Percentiles rank a stretch among this genome's conserved stretches.
Evolutionary conservation across 129 eudicot genomes (phyloP).

Genomic region (Silybum marianum): DNA sequence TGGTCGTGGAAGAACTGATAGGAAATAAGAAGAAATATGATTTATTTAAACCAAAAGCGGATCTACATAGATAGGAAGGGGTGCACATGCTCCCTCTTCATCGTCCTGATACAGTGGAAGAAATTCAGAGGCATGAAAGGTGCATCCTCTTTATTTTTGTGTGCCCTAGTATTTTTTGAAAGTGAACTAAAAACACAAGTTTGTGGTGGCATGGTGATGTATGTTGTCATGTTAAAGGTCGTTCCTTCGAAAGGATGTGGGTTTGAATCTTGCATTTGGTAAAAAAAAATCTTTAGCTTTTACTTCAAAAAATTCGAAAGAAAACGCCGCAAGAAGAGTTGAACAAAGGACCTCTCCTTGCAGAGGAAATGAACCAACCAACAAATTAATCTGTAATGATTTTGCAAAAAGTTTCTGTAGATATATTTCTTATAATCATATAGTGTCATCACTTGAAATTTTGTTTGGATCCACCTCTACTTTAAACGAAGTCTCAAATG

Average conservation of each 20-base stretch:
- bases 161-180: background rate
- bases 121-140: too few relatives aligned
- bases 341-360: background rate
- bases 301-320: background rate
- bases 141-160: too few relatives aligned
- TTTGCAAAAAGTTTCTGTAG: background rate
- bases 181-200: background rate
- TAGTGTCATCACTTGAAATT: background rate
- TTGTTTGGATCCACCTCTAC: background rate
- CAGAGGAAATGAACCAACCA: background rate
- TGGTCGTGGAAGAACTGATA: too few relatives aligned
- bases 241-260: background rate
- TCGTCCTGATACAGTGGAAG: too few relatives aligned
- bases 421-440: background rate
- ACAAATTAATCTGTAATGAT: background rate
- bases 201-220: background rate
- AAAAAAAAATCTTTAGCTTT: background rate
- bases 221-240: background rate
- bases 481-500: background rate
- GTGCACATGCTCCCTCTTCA: too few relatives aligned
- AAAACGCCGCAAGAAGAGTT: background rate
- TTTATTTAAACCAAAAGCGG: too few relatives aligned
- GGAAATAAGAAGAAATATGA: too few relatives aligned
- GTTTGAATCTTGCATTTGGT: background rate
- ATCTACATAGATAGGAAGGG: too few relatives aligned